Conservation (phyloP, 148 eudicot genomes). For the Rhododendron ferrugineum region DNA sequence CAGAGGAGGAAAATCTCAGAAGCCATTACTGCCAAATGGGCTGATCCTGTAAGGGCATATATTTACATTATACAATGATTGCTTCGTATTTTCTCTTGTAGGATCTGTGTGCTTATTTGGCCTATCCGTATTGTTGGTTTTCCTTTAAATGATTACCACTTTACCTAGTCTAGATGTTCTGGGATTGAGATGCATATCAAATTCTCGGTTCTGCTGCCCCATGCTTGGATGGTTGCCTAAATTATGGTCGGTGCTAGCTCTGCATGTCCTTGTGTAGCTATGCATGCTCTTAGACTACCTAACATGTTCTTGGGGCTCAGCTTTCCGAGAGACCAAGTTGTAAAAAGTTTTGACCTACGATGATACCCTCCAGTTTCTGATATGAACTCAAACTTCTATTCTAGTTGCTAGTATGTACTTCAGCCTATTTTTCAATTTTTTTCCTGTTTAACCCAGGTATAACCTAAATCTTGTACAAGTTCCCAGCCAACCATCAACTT, state of each 20-base stretch:
- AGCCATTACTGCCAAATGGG: conserved; percentile 92
- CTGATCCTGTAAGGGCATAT: conserved; percentile 76
- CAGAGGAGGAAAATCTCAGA: conserved; percentile 82
- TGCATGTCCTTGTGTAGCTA: not conserved
- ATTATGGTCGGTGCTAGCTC: not conserved
- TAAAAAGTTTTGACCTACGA: not conserved
- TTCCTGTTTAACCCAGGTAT: not conserved
- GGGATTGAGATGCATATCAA: conserved; percentile 1
- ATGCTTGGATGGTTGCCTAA: not conserved
- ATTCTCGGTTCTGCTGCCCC: not conserved
- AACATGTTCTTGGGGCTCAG: not conserved
- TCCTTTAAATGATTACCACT: not conserved
- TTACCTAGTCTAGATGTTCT: not conserved
- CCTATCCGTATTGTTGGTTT: not conserved
- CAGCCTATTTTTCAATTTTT: not conserved
- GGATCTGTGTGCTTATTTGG: conserved; percentile 4
- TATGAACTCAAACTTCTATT: not conserved
- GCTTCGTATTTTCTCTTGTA: not conserved
- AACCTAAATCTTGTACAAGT: not conserved
- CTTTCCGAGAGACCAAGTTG: not conserved
- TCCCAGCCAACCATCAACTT: not conserved
- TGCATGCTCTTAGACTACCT: not conserved
- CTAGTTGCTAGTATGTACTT: not conserved
- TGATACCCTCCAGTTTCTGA: not conserved
- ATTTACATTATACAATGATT: not conserved